Base-by-base conservation (phyloP, 352 stramenopile species). In the Phytopythium delawarense region DNA sequence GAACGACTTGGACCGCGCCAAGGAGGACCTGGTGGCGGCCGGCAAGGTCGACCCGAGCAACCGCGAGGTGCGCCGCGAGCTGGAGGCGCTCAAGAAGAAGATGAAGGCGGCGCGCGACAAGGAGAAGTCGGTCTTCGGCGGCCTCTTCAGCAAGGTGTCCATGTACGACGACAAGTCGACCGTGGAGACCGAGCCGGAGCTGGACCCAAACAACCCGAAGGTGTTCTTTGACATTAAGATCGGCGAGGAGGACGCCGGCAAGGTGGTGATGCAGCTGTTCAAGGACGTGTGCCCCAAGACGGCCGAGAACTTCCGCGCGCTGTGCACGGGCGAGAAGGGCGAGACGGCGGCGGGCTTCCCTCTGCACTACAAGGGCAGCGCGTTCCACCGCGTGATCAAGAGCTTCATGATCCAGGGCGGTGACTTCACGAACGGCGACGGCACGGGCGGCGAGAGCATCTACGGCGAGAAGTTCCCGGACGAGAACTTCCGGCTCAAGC, bases 181-280 rank as follows among this genome's bases (percentile, higher is more conserved):
- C 15, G 72, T 95, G n/a, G 82, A 91, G 60, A 44, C 40, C 20
- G 85, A 93, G 34, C 71, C 74, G 5, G 71, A 68, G 55, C 65
- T 80, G 30, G 82, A 92, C 62, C 74, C 77, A 32, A 93, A 91
- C 76, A 98, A 98, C 79, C 96, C 96, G 42, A 96, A 98, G 79
- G 97, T 99, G 21, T 99, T 98, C 74, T 99, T 99, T 68, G 94
- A 99, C 70, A 91, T 99, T 11, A 84, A 84, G 63, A 97, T 98
- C 23, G 94, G 91, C 42, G 92, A 91, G 21, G 81, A 96, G 61
- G 71, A 87, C 28, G 84, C 84, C 12, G 92, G 94, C 45, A 88
- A 96, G 61, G 83, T 98, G 30, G 96, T 97, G 34, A 98, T 99
- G 77, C 94, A 99, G 78, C 76, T 99, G 40, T 96, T 89, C 73